Evolutionary conservation across 2,329 filamentous ascomycete genomes (phyloP).

Genomic region (Ilyonectria destructans): DNA sequence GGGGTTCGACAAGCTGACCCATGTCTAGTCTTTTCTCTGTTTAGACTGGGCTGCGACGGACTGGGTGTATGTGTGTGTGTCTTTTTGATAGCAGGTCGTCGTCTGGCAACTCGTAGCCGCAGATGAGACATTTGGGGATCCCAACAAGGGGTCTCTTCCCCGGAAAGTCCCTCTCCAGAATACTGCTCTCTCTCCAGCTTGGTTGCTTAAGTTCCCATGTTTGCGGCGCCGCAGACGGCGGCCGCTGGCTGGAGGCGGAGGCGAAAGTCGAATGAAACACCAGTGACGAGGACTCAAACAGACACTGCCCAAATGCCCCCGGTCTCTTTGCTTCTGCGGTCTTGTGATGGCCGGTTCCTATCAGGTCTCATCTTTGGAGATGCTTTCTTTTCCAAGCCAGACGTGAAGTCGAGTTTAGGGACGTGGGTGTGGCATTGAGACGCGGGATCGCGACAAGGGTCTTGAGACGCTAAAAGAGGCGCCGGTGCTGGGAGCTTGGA

Average conservation of each 20-base stretch:
- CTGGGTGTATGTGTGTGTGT: constrained; percentile 34
- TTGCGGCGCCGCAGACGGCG: constrained; percentile 28
- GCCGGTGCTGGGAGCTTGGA: constrained; percentile 46
- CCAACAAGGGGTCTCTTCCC: constrained; percentile 35
- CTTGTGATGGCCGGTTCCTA: constrained; percentile 8
- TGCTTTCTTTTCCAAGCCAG: constrained; percentile 40
- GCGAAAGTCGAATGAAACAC: constrained; percentile 16
- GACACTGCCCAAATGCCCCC: constrained; percentile 9
- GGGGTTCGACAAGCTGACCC: constrained; percentile 36
- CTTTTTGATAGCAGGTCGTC: constrained; percentile 42
- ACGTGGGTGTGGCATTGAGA: constrained; percentile 51
- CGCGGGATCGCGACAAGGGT: constrained; percentile 52
- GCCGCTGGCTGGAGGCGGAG: constrained; percentile 23
- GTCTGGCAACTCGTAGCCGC: constrained; percentile 38
- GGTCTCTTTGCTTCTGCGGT: constrained; percentile 17
- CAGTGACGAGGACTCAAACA: constrained; percentile 9
- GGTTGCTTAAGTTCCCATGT: constrained; percentile 23
- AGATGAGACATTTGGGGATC: constrained; percentile 45
- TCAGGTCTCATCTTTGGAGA: constrained; percentile 32
- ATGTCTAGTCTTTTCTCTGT: constrained; percentile 42
- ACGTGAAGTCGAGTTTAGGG: constrained; percentile 49
- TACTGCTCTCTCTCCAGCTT: constrained; percentile 34
- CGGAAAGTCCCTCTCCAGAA: constrained; percentile 25
- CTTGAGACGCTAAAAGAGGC: constrained; percentile 47
- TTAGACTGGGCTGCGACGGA: constrained; percentile 34